A percentile compares a stretch with the other conserved stretches of the same genome.
These are phyloP conservation scores for Trichophaea hybrida DNA, from an alignment of 2,329 filamentous ascomycete species.

Conservation along the genomic window DNA sequence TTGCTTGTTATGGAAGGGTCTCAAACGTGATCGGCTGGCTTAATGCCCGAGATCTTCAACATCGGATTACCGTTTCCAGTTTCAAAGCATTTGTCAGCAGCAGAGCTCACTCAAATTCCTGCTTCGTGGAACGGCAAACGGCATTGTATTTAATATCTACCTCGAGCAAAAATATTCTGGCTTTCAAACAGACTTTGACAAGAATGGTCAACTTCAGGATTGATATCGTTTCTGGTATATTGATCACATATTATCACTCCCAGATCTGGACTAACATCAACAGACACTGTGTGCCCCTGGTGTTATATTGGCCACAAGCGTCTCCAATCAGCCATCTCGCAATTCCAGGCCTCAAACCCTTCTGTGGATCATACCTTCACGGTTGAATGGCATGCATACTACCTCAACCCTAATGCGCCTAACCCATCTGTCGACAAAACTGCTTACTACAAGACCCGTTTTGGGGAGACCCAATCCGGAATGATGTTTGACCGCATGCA, in stretches of 20 bases:
- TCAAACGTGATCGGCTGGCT: too few species aligned
- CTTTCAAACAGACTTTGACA: constrained; percentile 1
- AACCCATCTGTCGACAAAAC: constrained; percentile 40
- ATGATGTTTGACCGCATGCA: constrained; percentile 46
- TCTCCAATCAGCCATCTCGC: constrained; percentile 54
- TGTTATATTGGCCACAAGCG: constrained; percentile 66
- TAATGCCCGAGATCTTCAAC: too few species aligned
- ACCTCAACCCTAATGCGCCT: constrained; percentile 55
- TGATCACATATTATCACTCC: neutral
- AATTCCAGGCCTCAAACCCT: constrained; percentile 50
- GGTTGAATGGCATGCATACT: constrained; percentile 64
- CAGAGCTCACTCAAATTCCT: neutral
- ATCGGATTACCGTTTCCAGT: neutral
- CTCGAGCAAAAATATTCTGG: neutral
- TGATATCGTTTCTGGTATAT: constrained; percentile 45
- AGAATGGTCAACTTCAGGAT: constrained; percentile 62
- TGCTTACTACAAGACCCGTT: constrained; percentile 46
- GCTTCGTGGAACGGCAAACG: too few species aligned
- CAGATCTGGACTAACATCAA: neutral
- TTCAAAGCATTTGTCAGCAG: neutral
- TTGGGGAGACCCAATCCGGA: constrained; percentile 46
- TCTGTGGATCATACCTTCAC: constrained; percentile 53
- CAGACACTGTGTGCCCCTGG: constrained; percentile 62
- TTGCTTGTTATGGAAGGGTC: too few species aligned
- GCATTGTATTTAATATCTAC: neutral